Evolutionary conservation across 257 asterid species (phyloP).

Genomic region (Perilla frutescens): DNA sequence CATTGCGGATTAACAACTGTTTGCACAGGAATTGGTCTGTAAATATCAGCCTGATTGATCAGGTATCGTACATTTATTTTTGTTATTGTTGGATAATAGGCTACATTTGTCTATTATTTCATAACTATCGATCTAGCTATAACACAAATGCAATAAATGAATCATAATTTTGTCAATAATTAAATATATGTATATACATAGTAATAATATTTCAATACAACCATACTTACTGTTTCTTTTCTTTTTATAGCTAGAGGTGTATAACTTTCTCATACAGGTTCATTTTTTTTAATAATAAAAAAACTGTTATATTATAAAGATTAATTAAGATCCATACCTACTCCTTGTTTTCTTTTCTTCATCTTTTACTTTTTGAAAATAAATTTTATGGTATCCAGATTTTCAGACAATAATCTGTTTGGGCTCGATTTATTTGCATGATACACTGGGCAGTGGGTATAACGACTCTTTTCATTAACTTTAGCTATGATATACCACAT

Average conservation of each 20-base stretch:
- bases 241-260: background rate
- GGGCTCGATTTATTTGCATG: no score
- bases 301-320: background rate
- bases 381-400: background rate
- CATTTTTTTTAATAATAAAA: no score
- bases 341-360: background rate
- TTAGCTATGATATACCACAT: no score
- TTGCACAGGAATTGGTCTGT: slow-evolving; percentile 19
- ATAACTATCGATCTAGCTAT: background rate
- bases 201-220: slow-evolving; percentile 13
- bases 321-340: background rate
- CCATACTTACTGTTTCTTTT: slow-evolving; percentile 20
- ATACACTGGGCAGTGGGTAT: no score
- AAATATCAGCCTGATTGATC: slow-evolving; percentile 21
- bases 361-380: no score
- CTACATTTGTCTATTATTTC: slow-evolving; percentile 16
- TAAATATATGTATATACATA: background rate
- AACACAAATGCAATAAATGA: slow-evolving; percentile 29
- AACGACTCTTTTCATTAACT: no score
- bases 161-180: slow-evolving; percentile 12
- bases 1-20: slow-evolving; percentile 29
- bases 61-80: slow-evolving; percentile 33
- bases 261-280: background rate
- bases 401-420: background rate
- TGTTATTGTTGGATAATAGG: slow-evolving; percentile 27